Percentiles rank a stretch among this genome's conserved stretches.
These are phyloP conservation scores for Euphorbia peplus DNA, from an alignment of 345 rosid genomes.

Conservation along the genomic window DNA sequence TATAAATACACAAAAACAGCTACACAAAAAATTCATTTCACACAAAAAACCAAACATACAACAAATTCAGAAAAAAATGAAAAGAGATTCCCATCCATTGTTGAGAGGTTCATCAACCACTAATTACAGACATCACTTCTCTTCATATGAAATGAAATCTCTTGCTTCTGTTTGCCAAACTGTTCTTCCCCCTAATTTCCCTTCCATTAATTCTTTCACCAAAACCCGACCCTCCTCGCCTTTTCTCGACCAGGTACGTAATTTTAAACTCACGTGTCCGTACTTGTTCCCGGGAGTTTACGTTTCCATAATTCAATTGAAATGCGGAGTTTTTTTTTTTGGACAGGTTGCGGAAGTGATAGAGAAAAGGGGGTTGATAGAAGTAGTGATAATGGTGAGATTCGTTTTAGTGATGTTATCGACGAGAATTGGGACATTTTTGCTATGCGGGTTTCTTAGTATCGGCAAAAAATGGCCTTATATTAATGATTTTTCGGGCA, in stretches of 20 bases:
- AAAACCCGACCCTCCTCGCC: not conserved
- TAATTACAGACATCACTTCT: slow-evolving; percentile 38
- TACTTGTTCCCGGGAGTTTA: not conserved
- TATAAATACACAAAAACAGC: not conserved
- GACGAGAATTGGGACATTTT: slow-evolving; percentile 64
- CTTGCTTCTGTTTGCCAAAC: slow-evolving; percentile 54
- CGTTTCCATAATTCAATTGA: too few species aligned
- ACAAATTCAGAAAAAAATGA: slow-evolving; percentile 14
- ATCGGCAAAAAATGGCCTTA: slow-evolving; percentile 46
- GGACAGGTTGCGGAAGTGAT: slow-evolving; percentile 42
- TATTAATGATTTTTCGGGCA: slow-evolving; percentile 39
- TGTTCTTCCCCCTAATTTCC: slow-evolving; percentile 36
- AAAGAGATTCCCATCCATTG: slow-evolving; percentile 32
- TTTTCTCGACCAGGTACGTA: not conserved
- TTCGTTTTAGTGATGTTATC: slow-evolving; percentile 42
- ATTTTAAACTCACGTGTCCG: too few species aligned
- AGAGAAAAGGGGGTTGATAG: slow-evolving; percentile 24
- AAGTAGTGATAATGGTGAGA: slow-evolving; percentile 38
- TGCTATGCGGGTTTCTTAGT: slow-evolving; percentile 64
- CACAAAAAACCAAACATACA: not conserved
- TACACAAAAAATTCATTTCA: not conserved
- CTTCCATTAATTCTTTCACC: not conserved
- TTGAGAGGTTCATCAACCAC: slow-evolving; percentile 25
- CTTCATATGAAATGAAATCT: slow-evolving; percentile 48
- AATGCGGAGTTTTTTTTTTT: too few species aligned